These are phyloP conservation scores for Alternaria rosae DNA, from an alignment of 2,329 filamentous ascomycete species.

Conservation along the genomic window DNA sequence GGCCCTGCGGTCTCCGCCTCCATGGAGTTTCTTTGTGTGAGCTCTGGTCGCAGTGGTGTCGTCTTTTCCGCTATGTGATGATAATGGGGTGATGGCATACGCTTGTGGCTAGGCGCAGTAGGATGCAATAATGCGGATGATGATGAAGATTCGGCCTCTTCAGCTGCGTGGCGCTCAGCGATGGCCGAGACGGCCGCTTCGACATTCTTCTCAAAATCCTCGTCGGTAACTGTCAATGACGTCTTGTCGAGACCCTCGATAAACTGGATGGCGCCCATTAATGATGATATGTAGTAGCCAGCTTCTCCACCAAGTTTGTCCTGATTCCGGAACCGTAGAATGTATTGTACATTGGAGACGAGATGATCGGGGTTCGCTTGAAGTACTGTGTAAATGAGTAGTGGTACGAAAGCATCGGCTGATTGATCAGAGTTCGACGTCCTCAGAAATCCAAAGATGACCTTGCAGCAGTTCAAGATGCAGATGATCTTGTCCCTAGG, in stretches of 20 bases:
- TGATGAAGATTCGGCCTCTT: constrained; percentile 24
- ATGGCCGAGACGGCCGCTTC: constrained; percentile 95
- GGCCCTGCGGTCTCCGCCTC: constrained; percentile 67
- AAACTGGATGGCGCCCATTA: constrained; percentile 96
- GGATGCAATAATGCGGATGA: constrained; percentile 27
- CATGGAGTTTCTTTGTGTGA: constrained; percentile 66
- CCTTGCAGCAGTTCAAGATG: constrained; percentile 97
- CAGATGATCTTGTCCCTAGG: constrained; percentile 98
- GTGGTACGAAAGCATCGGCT: constrained; percentile 88
- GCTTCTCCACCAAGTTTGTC: constrained; percentile 98
- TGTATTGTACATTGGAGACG: constrained; percentile 98
- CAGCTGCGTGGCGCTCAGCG: constrained; percentile 79
- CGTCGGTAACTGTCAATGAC: constrained; percentile 88
- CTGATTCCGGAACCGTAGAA: constrained; percentile 94
- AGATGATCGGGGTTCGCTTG: constrained; percentile 94
- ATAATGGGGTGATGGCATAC: constrained; percentile 53
- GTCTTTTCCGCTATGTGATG: constrained; percentile 59
- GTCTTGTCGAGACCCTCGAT: constrained; percentile 96
- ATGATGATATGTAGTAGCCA: constrained; percentile 94
- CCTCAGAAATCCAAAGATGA: constrained; percentile 93
- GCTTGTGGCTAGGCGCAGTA: constrained; percentile 39
- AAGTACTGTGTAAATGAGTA: constrained; percentile 94
- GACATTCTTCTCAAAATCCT: constrained; percentile 96
- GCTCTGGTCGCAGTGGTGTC: constrained; percentile 61
- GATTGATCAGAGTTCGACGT: constrained; percentile 94